Evolutionary conservation across 2,329 filamentous ascomycete genomes (phyloP), one percentile per base, ranked within the genome.

Genomic region (Cadophora malorum): DNA sequence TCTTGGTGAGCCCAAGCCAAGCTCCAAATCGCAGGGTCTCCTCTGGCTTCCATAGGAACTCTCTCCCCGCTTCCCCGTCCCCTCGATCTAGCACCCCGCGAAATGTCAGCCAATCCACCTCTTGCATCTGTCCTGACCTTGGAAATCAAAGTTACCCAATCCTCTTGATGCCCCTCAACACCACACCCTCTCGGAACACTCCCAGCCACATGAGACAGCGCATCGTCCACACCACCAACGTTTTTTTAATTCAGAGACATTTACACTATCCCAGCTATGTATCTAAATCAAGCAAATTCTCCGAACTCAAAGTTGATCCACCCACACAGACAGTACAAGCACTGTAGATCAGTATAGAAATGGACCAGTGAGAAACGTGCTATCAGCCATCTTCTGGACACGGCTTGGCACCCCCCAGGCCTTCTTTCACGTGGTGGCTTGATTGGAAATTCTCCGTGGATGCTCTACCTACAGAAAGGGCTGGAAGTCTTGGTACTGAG

Each of bases 11-110:
- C 12, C 35, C 35, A 38, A 38, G 35, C 19, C n/a, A 49, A 49
- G 45, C 45, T 49, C 45, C 21, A n/a, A 21, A 1, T 21, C 7
- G 45, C 45, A 21, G 45, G 45, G 19, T 49, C 12, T 23, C 23
- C 50, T 28, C 50, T 53, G 28, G 28, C 50, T 31, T 8, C 16
- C 21, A 6, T 19, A 21, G 45, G 45, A 21, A 49, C 7, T 21
- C 45, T 21, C 50, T 53, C 23, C 50, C 50, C 50, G 50, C 50
- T 53, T 53, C 50, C 50, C 50, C 50, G 50, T 25, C 50, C 50
- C 50, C 23, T 53, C 50, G 50, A 19, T 28, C 25, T 53, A 53
- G 49, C 50, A 28, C 12, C 50, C 23, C 25, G 50, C 50, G 31
- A 53, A 53, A 53, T 25, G 25, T 31, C 25, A 53, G 50, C 50